These are phyloP conservation scores for Pleurotus citrinopileatus DNA, from an alignment of 768 basidiomycete species.

Conservation along the genomic window DNA sequence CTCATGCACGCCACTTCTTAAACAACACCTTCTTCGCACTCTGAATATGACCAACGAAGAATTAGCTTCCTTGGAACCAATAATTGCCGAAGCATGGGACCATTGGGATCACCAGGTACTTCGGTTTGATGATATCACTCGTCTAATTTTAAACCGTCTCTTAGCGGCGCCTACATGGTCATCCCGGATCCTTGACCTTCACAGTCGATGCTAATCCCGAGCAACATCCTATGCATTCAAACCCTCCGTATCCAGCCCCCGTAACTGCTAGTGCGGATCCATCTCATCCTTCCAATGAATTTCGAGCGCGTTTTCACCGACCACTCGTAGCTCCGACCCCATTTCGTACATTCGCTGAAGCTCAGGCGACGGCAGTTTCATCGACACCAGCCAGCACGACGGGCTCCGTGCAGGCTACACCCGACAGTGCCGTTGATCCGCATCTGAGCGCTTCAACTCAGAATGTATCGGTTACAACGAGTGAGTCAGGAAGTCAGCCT, in stretches of 20 bases:
- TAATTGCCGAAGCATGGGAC: conserved; percentile 84
- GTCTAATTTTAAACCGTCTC: conserved; percentile 8
- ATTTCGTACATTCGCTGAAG: conserved; percentile 35
- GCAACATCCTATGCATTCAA: conserved; percentile 14
- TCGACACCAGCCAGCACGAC: conserved; percentile 26
- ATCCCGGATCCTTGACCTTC: conserved; percentile 15
- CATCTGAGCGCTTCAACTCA: conserved; percentile 20
- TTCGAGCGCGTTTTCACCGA: conserved; percentile 65
- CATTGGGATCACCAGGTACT: conserved; percentile 81
- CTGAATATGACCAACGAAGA: conserved; percentile 79
- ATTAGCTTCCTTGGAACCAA: conserved; percentile 70
- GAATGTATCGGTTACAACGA: conserved; percentile 8
- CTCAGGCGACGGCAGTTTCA: conserved; percentile 12
- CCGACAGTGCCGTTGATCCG: conserved; percentile 34
- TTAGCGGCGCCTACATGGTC: conserved; percentile 37
- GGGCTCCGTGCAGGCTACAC: conserved; percentile 21
- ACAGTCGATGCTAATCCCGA: conserved; percentile 16
- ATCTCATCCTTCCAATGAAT: conserved; percentile 39
- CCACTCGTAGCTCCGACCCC: conserved; percentile 59
- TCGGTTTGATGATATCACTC: conserved; percentile 6
- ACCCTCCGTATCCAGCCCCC: conserved; percentile 21
- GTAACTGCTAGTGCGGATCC: conserved; percentile 25
- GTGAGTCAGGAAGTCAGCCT: conserved; percentile 10
- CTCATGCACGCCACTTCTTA: conserved; percentile 70
- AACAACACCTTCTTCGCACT: conserved; percentile 70